These are phyloP conservation scores for Phaeosphaeriaceae sp. DNA, from an alignment of 2,329 filamentous ascomycete species.

Conservation along the genomic window DNA sequence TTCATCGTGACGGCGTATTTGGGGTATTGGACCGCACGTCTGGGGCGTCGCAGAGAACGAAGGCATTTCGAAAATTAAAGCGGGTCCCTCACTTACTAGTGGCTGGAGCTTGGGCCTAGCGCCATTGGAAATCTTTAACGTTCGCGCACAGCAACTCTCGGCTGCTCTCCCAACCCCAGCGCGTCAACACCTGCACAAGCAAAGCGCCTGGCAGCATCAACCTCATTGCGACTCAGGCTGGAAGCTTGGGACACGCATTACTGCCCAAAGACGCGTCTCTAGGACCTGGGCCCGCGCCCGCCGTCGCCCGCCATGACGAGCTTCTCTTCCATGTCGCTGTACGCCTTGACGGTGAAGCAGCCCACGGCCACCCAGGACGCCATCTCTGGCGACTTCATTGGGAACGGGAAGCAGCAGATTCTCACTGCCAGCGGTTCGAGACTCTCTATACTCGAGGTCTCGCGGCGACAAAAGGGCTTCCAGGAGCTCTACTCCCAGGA, in stretches of 20 bases:
- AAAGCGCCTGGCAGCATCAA: neutral
- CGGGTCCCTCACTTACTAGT: constrained; percentile 12
- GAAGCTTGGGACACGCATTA: constrained; percentile 1
- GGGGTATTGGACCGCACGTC: neutral
- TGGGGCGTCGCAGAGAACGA: neutral
- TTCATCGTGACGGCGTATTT: constrained; percentile 67
- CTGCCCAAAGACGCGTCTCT: constrained; percentile 18
- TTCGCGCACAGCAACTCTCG: neutral
- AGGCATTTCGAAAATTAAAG: constrained; percentile 9
- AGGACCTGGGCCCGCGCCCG: constrained; percentile 40
- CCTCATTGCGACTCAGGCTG: neutral
- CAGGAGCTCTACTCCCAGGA: constrained; percentile 88
- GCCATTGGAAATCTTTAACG: constrained; percentile 8
- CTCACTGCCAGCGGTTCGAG: constrained; percentile 91
- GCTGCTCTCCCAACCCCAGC: constrained; percentile 2
- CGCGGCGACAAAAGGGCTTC: constrained; percentile 84
- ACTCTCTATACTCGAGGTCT: constrained; percentile 84
- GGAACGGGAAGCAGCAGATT: constrained; percentile 97
- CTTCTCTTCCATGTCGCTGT: constrained; percentile 98
- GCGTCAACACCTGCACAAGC: constrained; percentile 8
- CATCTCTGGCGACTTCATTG: constrained; percentile 92
- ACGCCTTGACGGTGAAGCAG: constrained; percentile 93
- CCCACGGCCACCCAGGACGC: constrained; percentile 89
- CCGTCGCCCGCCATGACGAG: constrained; percentile 77
- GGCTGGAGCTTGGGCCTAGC: constrained; percentile 16